Conservation (phyloP, 2,329 filamentous ascomycete genomes). For the Grosmannia clavigera region DNA sequence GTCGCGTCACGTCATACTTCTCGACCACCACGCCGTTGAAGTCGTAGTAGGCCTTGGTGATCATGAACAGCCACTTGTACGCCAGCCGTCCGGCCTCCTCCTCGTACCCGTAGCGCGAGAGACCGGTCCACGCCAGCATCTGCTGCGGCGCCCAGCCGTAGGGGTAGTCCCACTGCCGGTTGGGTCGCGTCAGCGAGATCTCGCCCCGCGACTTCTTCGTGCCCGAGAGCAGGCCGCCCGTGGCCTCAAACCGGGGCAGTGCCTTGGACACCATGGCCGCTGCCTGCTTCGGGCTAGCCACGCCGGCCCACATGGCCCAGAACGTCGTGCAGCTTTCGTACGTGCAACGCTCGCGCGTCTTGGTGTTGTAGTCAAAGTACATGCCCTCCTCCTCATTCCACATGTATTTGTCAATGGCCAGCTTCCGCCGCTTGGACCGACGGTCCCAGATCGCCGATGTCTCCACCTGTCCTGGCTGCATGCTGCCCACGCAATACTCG, state of each 20-base stretch:
- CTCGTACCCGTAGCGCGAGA: conserved; percentile 82
- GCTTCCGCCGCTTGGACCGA: conserved; percentile 70
- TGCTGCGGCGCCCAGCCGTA: conserved; percentile 98
- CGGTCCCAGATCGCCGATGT: conserved; percentile 85
- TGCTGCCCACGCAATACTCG: conserved; percentile 63
- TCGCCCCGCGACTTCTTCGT: conserved; percentile 79
- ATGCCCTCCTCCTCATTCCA: conserved; percentile 89
- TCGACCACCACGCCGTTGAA: conserved; percentile 98
- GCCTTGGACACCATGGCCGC: conserved; percentile 67
- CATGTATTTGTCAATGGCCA: conserved; percentile 80
- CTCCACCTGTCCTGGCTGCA: conserved; percentile 58
- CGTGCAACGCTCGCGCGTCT: conserved; percentile 61
- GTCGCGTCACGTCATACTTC: conserved; percentile 93
- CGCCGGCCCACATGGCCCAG: conserved; percentile 94
- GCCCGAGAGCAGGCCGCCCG: conserved; percentile 78
- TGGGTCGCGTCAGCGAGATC: conserved; percentile 70
- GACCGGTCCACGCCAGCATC: conserved; percentile 91
- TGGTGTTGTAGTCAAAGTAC: conserved; percentile 96
- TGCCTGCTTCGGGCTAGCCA: conserved; percentile 78
- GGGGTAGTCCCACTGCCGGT: conserved; percentile 96
- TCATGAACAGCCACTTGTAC: conserved; percentile 98
- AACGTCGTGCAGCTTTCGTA: conserved; percentile 93
- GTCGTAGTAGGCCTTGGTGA: conserved; percentile 95
- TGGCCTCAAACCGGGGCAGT: conserved; percentile 76
- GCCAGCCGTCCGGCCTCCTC: conserved; percentile 81